These are phyloP conservation scores for Vanrija sp. DNA, from an alignment of 1,284 basidiomycete species.

Conservation along the genomic window DNA sequence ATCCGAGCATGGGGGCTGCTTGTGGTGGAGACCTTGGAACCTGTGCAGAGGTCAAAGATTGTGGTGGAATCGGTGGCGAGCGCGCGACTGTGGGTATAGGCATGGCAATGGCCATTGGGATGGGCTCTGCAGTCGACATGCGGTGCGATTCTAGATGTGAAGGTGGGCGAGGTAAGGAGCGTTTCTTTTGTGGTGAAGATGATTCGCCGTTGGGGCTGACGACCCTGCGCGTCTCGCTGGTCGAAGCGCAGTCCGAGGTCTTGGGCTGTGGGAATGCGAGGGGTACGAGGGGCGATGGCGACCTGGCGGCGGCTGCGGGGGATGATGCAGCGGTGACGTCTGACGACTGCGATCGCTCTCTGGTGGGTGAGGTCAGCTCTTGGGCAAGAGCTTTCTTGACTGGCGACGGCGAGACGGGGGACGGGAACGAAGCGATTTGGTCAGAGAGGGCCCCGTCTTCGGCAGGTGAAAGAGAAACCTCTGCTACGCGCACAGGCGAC, in stretches of 20 bases:
- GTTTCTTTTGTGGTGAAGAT: conserved; percentile 2
- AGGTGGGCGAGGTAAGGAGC: conserved; percentile 7
- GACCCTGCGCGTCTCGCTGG: background rate
- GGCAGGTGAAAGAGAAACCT: background rate
- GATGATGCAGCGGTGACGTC: background rate
- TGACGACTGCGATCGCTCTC: background rate
- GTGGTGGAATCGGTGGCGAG: background rate
- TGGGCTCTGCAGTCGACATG: conserved; percentile 3
- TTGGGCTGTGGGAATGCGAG: background rate
- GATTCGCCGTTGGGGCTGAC: too few relatives aligned
- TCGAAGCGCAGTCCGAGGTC: background rate
- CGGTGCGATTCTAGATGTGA: background rate
- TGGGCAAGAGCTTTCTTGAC: background rate
- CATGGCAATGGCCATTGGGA: conserved; percentile 11
- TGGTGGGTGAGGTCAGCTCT: background rate
- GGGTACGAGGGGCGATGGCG: background rate
- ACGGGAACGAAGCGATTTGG: background rate
- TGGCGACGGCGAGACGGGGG: conserved; percentile 1
- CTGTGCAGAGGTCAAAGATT: background rate
- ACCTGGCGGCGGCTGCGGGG: background rate
- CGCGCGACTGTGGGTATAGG: background rate
- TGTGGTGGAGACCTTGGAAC: background rate
- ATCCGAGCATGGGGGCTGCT: background rate
- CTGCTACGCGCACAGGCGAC: background rate
- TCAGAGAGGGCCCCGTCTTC: background rate